Base-by-base conservation (phyloP, 108 stramenopile genomes). In the Nitzschia inconspicua region DNA sequence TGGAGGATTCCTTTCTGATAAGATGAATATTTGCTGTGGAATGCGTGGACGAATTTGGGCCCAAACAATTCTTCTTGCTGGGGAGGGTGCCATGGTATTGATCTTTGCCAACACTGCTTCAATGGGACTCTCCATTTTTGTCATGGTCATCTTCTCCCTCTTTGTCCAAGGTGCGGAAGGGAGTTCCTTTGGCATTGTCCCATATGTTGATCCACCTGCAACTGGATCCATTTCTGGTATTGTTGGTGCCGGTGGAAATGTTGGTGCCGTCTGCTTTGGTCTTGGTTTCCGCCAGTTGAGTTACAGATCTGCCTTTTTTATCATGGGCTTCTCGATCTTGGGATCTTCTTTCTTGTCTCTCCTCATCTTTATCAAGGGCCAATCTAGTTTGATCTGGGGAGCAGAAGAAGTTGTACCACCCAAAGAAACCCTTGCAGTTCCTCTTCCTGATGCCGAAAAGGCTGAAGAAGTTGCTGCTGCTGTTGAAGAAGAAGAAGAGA, bases 121-220 rank as follows among this genome's bases (percentile, higher is more conserved):
- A 2, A 56, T 88, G 19, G 77, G 51, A 14, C 70, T 42, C 23
- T 69, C 91, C 26, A 84, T 93, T 65, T 60, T 62, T 3, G 39
- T 73, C 47, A 79, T 93, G 75, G 70, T 85, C 8, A 68, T 77
- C 71, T 90, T 93, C 72, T 86, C 85, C 20, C 23, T 82, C 4
- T 87, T 72, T 50, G 86, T 88, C 18, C 91, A 93, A 72, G 78
- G 72, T 31, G 86, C 86, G 3, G 84, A 88, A 62, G 91, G 91
- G 42, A 54, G 84, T 30, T 66, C 83, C 0, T 92, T 73, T 39
- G 83, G 80, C 35, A 92, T 93, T 70, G 91, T 93, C 26, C 91
- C 91, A 42, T 93, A 88, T 60, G 72, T 93, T 40, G 65, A 77
- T 50, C 91, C 91, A 10, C 68, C 79, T 29, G 63, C 75, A 30